Percentiles rank a stretch among this genome's conserved stretches.
Evolutionary conservation across 1,284 basidiomycete genomes (phyloP).

Genomic region (Fistulinella cinereoalba): DNA sequence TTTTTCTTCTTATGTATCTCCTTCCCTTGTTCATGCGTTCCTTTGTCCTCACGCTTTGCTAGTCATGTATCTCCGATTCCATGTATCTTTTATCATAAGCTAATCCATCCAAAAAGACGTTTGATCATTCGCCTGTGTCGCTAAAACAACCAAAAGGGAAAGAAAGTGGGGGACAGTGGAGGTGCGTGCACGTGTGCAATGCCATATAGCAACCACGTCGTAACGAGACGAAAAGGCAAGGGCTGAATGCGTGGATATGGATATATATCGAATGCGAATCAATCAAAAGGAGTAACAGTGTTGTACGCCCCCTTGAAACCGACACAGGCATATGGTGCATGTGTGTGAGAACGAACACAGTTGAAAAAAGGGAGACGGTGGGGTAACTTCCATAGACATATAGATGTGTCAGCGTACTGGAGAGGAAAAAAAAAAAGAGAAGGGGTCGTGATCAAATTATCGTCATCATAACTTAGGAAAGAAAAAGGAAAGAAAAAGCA

Average conservation of each 20-base stretch:
- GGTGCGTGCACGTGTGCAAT: not conserved
- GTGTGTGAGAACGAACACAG: not conserved
- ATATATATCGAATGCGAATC: not conserved
- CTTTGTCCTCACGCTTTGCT: too few relatives aligned
- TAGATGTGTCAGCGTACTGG: slow-evolving; percentile 4
- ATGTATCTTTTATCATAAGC: too few relatives aligned
- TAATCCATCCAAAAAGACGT: too few relatives aligned
- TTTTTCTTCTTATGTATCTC: not conserved
- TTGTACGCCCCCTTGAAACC: not conserved
- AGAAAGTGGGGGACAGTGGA: too few relatives aligned
- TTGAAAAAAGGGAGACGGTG: not conserved
- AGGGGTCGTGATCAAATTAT: slow-evolving; percentile 17
- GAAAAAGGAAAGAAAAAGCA: not conserved
- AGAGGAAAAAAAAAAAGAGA: slow-evolving; percentile 2
- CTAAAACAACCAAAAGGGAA: too few relatives aligned
- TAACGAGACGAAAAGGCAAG: not conserved
- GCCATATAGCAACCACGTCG: not conserved
- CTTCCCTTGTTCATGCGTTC: too few relatives aligned
- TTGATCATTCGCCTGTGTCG: too few relatives aligned
- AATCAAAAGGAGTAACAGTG: too few relatives aligned
- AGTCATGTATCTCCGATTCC: too few relatives aligned
- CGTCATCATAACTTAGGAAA: slow-evolving; percentile 2
- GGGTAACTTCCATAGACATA: not conserved
- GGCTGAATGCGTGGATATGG: not conserved
- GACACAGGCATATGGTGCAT: not conserved